These are phyloP conservation scores for Nyctanthes arbortristis DNA, from an alignment of 257 asterid genomes.

Conservation along the genomic window DNA sequence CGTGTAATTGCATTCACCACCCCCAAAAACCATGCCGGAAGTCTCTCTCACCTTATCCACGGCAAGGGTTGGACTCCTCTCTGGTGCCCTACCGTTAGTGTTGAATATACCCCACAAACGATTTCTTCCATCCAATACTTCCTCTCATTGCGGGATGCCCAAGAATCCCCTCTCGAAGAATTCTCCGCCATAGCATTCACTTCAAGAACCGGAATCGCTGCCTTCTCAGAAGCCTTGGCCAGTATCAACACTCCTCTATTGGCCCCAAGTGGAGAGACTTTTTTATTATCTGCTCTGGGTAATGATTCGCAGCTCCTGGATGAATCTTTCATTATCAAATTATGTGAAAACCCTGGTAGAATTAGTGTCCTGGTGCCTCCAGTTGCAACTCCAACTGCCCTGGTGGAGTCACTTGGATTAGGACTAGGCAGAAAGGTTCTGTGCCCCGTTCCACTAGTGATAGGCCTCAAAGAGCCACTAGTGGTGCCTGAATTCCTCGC, in stretches of 20 bases:
- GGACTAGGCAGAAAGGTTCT: conserved; percentile 57
- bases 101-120: conserved; percentile 60
- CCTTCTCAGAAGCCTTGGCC: conserved; percentile 53
- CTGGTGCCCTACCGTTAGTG: conserved; percentile 67
- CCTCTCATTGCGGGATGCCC: conserved; percentile 30
- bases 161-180: conserved; percentile 38
- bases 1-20: conserved; percentile 69
- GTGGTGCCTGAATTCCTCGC: conserved; percentile 66
- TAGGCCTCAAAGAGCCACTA: conserved; percentile 74
- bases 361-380: conserved; percentile 58
- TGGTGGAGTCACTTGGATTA: conserved; percentile 58
- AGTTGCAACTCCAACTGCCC: conserved; percentile 64
- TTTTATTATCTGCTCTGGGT: conserved; percentile 65
- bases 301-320: conserved; percentile 63
- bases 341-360: conserved; percentile 55
- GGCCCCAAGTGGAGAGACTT: conserved; percentile 42
- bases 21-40: conserved; percentile 63
- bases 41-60: conserved; percentile 49
- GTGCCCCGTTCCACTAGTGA: conserved; percentile 73
- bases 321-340: conserved; percentile 36
- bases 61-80: conserved; percentile 64
- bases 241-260: conserved; percentile 32
- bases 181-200: conserved; percentile 81
- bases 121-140: conserved; percentile 44
- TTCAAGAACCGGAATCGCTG: conserved; percentile 70